phyloP scores from a whole-genome alignment of 805 yeast species.

The Zygoascus biomembranicola region DNA sequence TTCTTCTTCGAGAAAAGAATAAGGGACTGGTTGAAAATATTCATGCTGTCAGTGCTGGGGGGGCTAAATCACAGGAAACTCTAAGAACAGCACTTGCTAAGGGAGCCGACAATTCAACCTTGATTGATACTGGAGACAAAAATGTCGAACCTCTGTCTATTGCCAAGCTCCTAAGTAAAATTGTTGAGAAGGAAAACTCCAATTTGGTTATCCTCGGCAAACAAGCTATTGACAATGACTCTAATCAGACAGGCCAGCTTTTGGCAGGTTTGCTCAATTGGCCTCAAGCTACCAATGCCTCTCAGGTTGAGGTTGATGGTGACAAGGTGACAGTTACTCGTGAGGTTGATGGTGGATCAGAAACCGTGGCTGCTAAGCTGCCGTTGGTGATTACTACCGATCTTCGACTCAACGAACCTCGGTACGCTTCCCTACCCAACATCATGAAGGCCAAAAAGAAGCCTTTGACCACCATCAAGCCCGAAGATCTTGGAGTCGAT shows the following conservation, averaged over 20 bases:
- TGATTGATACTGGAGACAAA: slow-evolving; percentile 66
- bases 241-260: slow-evolving; percentile 94
- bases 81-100: slow-evolving; percentile 87
- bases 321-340: slow-evolving; percentile 61
- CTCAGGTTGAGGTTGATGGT: slow-evolving; percentile 62
- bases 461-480: slow-evolving; percentile 62
- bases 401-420: slow-evolving; percentile 86
- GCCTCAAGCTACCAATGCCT: slow-evolving; percentile 96
- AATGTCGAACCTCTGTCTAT: slow-evolving; percentile 81
- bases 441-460: slow-evolving; percentile 98
- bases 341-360: slow-evolving; percentile 94
- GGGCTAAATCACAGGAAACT: slow-evolving; percentile 77
- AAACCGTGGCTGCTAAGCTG: slow-evolving; percentile 63
- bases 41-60: slow-evolving; percentile 90
- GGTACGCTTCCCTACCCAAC: slow-evolving; percentile 92
- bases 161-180: slow-evolving; percentile 72
- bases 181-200: slow-evolving; percentile 60
- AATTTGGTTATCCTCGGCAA: slow-evolving; percentile 88
- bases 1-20: slow-evolving; percentile 60
- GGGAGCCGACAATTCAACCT: slow-evolving; percentile 83
- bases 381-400: slow-evolving; percentile 91
- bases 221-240: slow-evolving; percentile 94
- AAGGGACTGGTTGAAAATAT: slow-evolving; percentile 65
- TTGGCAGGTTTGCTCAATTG: slow-evolving; percentile 86
- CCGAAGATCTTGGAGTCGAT: slow-evolving; percentile 65